Evolutionary conservation across 371 early-diverging fungal species (phyloP), one percentile per base, ranked within the genome.

Genomic region (Mucor circinelloides): DNA sequence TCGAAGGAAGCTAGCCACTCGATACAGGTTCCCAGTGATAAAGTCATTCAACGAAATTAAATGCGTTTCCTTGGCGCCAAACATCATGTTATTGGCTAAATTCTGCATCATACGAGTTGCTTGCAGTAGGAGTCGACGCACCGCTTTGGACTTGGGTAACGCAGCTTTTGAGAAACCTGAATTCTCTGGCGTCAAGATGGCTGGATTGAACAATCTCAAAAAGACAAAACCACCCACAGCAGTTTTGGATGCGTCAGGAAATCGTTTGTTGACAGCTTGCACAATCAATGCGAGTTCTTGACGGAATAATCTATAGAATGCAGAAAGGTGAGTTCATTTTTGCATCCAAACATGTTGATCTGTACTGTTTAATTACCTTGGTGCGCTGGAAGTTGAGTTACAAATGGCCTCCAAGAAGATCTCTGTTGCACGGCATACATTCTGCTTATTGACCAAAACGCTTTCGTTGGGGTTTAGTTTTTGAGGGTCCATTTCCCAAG

Each of bases 71-170:
- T 95, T 96, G 64, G 87, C 83, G 32, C 96, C 97, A 79, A 97
- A 97, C 57, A 93, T 84, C n/a, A 96, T 93, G 63, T 94, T 91
- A 77, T 97, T 97, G 23, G 97, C 95, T 70, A 97, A 73, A 70
- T 95, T 97, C 72, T 97, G 97, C 66, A 97, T 94, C 32, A 95
- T 92, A 72, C 97, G 96, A n/a, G 96, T 94, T 42, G 93, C 91
- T 52, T 96, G 81, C 19, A 97, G 75, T 42, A 96, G 76, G 9
- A 95, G 90, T 52, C 93, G 89, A n/a, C 92, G 87, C 15, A 94
- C 77, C 34, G 93, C 88, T 56, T 83, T 79, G 67, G 83, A 89
- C 42, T 61, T 50, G 25, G 81, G 79, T 9, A 84, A 59, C 2
- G 82, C 76, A 2, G 66, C 58, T 52, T 82, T 80, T 10, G 84